These are phyloP conservation scores for Maudiozyma saulgeensis DNA, from an alignment of 805 yeast genomes.

Conservation along the genomic window DNA sequence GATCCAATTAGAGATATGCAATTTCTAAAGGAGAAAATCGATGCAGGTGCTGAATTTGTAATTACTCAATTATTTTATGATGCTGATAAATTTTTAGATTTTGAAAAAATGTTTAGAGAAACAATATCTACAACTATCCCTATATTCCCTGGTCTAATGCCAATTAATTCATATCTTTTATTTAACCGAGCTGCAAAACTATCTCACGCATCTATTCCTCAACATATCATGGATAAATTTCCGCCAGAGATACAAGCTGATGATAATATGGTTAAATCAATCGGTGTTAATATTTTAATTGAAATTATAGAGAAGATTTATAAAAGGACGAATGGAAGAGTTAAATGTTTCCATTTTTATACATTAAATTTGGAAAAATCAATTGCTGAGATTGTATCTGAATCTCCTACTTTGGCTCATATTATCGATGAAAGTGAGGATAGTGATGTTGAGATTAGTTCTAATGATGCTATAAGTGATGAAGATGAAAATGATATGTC, in stretches of 20 bases:
- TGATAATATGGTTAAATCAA: slow-evolving; percentile 67
- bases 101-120: slow-evolving; percentile 44
- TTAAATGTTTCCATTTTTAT: slow-evolving; percentile 87
- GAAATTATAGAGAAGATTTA: slow-evolving; percentile 54
- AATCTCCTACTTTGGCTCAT: slow-evolving; percentile 43
- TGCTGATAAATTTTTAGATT: slow-evolving; percentile 61
- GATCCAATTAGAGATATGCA: slow-evolving; percentile 64
- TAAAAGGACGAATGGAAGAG: slow-evolving; percentile 42
- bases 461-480: slow-evolving; percentile 6
- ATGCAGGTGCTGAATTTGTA: slow-evolving; percentile 92
- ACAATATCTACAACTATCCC: slow-evolving; percentile 38
- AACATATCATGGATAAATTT: slow-evolving; percentile 40
- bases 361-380: slow-evolving; percentile 88
- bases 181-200: slow-evolving; percentile 83
- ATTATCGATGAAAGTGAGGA: slow-evolving; percentile 33
- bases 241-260: slow-evolving; percentile 52
- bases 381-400: slow-evolving; percentile 71
- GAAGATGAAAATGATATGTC: slow-evolving; percentile 10
- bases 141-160: slow-evolving; percentile 84
- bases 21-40: slow-evolving; percentile 68
- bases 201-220: slow-evolving; percentile 79
- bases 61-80: slow-evolving; percentile 89
- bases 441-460: slow-evolving; percentile 4
- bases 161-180: slow-evolving; percentile 73
- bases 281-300: slow-evolving; percentile 69